Base-by-base conservation (phyloP, 1,139 yeast genomes). In the Candida labiduridarum region DNA sequence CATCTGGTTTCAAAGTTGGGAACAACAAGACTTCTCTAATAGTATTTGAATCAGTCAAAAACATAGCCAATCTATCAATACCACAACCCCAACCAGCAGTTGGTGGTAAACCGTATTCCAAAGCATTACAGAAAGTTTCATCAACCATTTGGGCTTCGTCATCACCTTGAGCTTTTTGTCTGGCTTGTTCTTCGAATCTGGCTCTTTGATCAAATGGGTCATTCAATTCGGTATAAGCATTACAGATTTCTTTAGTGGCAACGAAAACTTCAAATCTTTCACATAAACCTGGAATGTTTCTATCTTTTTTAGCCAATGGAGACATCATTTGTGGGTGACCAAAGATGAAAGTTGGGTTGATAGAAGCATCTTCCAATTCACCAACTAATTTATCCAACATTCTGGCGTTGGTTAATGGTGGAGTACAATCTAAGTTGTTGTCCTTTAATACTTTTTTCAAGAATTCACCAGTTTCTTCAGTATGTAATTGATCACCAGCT, bases 81-180 rank as follows among this genome's bases (percentile, higher is more conserved):
- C 99, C 99, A 78, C 96, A 88, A 65, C 99, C 99, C 98, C 98
- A 94, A 63, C 99, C 99, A 71, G 96, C 99, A 64, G 99, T 94
- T 65, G 99, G 99, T 55, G 99, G 99, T 66, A 94, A 82, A 72
- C 99, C 99, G 73, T 90, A 94, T 78, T 94, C 99, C 67, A 94
- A 83, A 58, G 99, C 97, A 65, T 92, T 89, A 79, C 96, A 88
- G 91, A 94, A 94, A 56, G 90, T 87, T 76, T 94, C 99, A 70
- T 94, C 99, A 58, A 94, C 82, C 74, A 91, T 71, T 78, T 94
- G 99, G 52, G 97, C 99, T 78, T 94, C 99, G 66, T 94, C 99
- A 68, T 94, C 99, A 80, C 99, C 99, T 75, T 91, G 97, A 61
- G 80, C 98, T 80, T 94, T 94, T 81, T 94, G 99, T 74, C 89